phyloP scores from a whole-genome alignment of 2,329 filamentous ascomycete genomes.

The Seiridium cupressi region DNA sequence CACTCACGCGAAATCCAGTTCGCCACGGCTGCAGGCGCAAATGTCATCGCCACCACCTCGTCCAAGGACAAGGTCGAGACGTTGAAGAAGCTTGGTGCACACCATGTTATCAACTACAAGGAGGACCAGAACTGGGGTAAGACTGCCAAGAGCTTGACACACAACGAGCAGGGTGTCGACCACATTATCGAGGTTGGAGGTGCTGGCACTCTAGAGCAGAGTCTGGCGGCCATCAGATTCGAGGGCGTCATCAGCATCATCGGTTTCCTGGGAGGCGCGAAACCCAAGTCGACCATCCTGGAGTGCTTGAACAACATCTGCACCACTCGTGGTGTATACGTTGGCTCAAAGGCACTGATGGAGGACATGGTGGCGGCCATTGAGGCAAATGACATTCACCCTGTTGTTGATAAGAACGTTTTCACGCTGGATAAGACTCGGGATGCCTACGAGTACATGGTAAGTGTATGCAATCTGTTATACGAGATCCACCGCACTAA shows the following conservation, averaged over 20 bases:
- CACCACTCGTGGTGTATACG: conserved; percentile 38
- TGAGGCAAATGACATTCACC: conserved; percentile 40
- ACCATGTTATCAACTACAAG: conserved; percentile 50
- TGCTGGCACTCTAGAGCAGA: conserved; percentile 40
- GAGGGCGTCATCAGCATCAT: conserved; percentile 44
- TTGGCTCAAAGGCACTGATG: conserved; percentile 37
- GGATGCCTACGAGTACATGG: conserved; percentile 54
- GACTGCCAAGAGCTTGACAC: conserved; percentile 38
- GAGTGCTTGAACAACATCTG: conserved; percentile 42
- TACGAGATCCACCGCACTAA: not conserved
- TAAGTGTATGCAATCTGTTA: conserved; percentile 15
- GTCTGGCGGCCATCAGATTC: conserved; percentile 41
- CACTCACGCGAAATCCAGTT: conserved; percentile 26
- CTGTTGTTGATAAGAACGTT: conserved; percentile 34
- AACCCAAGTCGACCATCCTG: conserved; percentile 48
- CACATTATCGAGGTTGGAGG: conserved; percentile 49
- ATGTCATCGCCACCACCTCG: conserved; percentile 47
- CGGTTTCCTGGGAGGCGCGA: conserved; percentile 40
- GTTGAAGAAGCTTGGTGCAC: conserved; percentile 45
- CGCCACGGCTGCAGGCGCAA: conserved; percentile 47
- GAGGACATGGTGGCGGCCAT: conserved; percentile 42
- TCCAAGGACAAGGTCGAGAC: conserved; percentile 40
- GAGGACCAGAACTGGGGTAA: conserved; percentile 43
- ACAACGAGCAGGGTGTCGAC: conserved; percentile 43
- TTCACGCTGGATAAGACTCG: conserved; percentile 36